Evolutionary conservation across 331 rosid species (phyloP).

Genomic region (Acacia pycnantha): DNA sequence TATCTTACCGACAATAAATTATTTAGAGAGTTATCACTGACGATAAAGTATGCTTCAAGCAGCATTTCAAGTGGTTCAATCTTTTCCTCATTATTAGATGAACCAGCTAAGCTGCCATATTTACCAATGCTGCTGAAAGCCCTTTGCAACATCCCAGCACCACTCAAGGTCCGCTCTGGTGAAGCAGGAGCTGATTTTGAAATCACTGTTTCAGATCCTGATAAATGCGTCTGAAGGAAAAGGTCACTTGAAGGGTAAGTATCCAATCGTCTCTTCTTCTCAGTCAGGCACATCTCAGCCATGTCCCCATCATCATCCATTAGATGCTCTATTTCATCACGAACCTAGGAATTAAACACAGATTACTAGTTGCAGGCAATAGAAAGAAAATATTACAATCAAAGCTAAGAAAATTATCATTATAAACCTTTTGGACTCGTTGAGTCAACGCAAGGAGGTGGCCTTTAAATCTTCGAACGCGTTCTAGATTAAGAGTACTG

Average conservation of each 20-base stretch:
- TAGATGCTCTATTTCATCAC: constrained; percentile 99
- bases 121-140: constrained; percentile 74
- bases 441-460: constrained; percentile 92
- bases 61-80: constrained; percentile 95
- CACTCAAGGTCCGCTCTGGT: constrained; percentile 60
- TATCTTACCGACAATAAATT: constrained; percentile 72
- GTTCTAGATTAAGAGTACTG: constrained; percentile 84
- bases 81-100: constrained; percentile 70
- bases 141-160: constrained; percentile 64
- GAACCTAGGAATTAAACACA: constrained; percentile 60
- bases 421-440: constrained; percentile 89
- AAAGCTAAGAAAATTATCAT: constrained; percentile 17
- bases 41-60: constrained; percentile 94
- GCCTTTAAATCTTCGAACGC: constrained; percentile 91
- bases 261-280: constrained; percentile 77
- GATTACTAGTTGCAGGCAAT: constrained; percentile 19
- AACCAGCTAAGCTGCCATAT: constrained; percentile 59
- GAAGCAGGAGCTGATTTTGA: constrained; percentile 84
- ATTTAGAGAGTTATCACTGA: constrained; percentile 84
- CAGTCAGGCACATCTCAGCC: constrained; percentile 99
- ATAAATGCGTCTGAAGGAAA: constrained; percentile 36
- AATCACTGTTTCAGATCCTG: constrained; percentile 30
- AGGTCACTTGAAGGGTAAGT: constrained; percentile 46
- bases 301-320: constrained; percentile 99
- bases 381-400: constrained; percentile 12